A percentile compares a stretch with the other conserved stretches of the same genome.
Evolutionary conservation across 257 asterid species (phyloP).

Genomic region (Solanum ossicruentum): DNA sequence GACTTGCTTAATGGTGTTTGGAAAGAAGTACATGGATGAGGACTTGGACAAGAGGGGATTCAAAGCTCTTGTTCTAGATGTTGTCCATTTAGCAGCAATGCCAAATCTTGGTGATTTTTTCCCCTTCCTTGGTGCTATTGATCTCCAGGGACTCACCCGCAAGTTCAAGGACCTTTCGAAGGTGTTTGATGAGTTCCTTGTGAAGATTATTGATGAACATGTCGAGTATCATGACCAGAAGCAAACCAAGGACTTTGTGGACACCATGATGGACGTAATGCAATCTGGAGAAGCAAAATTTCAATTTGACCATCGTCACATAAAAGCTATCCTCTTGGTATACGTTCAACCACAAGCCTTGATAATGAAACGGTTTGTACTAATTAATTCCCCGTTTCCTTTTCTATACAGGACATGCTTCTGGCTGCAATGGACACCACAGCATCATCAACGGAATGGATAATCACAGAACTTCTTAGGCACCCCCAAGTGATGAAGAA

Average conservation of each 20-base stretch:
- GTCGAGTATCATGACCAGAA: not conserved
- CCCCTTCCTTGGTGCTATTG: not conserved
- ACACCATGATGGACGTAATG: not conserved
- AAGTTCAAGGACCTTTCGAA: not conserved
- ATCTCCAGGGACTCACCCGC: not conserved
- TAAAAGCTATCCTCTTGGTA: not conserved
- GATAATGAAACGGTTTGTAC: too few relatives aligned
- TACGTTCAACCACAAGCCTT: not conserved
- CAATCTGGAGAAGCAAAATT: not conserved
- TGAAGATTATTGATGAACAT: not conserved
- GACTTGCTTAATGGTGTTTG: too few relatives aligned
- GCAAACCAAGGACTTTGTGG: not conserved
- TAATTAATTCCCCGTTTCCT: not conserved
- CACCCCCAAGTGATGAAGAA: too few relatives aligned
- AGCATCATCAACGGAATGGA: too few relatives aligned
- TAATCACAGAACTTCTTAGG: too few relatives aligned
- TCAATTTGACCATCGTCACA: too few relatives aligned
- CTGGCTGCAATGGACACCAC: too few relatives aligned
- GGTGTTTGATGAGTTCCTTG: not conserved
- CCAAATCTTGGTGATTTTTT: too few relatives aligned
- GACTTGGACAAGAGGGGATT: too few relatives aligned
- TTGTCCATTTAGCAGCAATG: too few relatives aligned
- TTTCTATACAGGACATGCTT: not conserved
- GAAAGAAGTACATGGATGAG: too few relatives aligned
- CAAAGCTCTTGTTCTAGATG: too few relatives aligned